Percentiles rank a stretch among this genome's conserved stretches.
These are phyloP conservation scores for Adansonia madagascariensis DNA, from an alignment of 441 rosid genomes.

Conservation along the genomic window DNA sequence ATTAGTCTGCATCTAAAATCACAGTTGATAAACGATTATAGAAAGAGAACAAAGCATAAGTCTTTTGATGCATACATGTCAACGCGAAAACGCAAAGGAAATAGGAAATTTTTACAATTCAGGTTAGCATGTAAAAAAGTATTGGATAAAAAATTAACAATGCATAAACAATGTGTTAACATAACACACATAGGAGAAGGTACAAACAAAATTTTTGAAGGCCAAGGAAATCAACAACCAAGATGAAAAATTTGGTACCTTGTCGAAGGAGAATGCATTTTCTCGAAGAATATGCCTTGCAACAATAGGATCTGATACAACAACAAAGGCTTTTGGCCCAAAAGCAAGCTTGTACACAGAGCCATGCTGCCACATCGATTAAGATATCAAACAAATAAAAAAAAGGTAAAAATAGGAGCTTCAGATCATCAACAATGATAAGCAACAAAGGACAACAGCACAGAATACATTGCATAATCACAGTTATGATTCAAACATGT, in stretches of 20 bases:
- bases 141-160: not conserved
- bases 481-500: not conserved
- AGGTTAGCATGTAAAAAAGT: not conserved
- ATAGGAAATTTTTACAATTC: not conserved
- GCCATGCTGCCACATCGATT: slow-evolving; percentile 67
- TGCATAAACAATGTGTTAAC: not conserved
- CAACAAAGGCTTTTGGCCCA: slow-evolving; percentile 97
- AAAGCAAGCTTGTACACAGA: slow-evolving; percentile 94
- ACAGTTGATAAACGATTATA: slow-evolving; percentile 3
- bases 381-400: slow-evolving; percentile 8
- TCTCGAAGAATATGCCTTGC: slow-evolving; percentile 86
- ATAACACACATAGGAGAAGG: not conserved
- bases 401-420: not conserved
- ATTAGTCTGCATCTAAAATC: not conserved
- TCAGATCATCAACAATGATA: not conserved
- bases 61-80: not conserved
- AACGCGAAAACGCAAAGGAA: not conserved
- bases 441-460: slow-evolving; percentile 17
- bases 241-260: slow-evolving; percentile 48
- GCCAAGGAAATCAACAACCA: not conserved
- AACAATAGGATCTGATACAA: slow-evolving; percentile 89
- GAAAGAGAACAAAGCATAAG: not conserved
- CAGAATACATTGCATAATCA: not conserved
- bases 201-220: not conserved
- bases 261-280: slow-evolving; percentile 86